A percentile compares a stretch with the other conserved stretches of the same genome.
Evolutionary conservation across 306 rosid species (phyloP).

Genomic region (Vigna angularis): DNA sequence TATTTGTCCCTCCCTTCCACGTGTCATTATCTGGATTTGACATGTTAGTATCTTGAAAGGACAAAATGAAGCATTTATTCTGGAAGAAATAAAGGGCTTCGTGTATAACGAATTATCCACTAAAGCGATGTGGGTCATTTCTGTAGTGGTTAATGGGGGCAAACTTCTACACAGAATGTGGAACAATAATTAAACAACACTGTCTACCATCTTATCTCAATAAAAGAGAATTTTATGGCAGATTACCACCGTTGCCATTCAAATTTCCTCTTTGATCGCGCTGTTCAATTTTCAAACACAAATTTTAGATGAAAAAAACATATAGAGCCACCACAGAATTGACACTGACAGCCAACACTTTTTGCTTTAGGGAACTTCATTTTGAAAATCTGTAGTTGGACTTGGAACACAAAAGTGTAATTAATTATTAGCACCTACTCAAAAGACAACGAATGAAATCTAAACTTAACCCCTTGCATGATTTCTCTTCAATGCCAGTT

Average conservation of each 20-base stretch:
- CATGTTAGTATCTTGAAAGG: neutral
- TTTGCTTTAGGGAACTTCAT: constrained; percentile 21
- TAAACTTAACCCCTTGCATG: constrained; percentile 48
- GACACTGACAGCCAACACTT: constrained; percentile 32
- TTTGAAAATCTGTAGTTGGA: constrained; percentile 43
- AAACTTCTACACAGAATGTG: neutral
- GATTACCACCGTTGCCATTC: constrained; percentile 17
- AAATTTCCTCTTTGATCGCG: constrained; percentile 16
- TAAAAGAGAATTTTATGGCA: constrained; percentile 11
- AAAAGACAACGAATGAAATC: constrained; percentile 39
- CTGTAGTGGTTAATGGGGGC: neutral
- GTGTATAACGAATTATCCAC: neutral
- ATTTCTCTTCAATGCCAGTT: constrained; percentile 48
- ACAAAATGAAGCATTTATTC: neutral
- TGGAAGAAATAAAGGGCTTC: neutral
- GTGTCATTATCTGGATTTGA: no score
- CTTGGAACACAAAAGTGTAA: constrained; percentile 22
- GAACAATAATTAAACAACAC: constrained; percentile 7
- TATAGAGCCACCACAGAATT: neutral
- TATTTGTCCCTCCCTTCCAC: no score
- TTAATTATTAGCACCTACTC: constrained; percentile 43
- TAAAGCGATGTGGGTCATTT: constrained; percentile 21
- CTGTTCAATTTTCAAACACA: constrained; percentile 11
- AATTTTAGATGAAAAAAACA: constrained; percentile 2
- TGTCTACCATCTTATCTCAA: neutral